These are phyloP conservation scores for Hygrophorus pudorinus DNA, from an alignment of 768 basidiomycete genomes.

Conservation along the genomic window DNA sequence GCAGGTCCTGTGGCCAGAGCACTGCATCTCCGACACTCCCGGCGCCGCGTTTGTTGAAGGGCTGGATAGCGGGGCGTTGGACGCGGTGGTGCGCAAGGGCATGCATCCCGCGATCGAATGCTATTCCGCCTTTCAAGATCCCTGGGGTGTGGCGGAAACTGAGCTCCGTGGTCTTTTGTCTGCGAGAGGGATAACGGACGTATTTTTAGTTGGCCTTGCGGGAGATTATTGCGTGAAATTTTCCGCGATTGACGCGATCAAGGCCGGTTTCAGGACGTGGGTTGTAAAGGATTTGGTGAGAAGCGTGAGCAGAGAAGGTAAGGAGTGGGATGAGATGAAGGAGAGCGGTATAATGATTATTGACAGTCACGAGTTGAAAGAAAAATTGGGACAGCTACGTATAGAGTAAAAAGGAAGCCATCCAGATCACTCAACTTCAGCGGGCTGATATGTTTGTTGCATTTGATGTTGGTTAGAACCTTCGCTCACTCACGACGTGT, in stretches of 20 bases:
- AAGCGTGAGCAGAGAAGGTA: slow-evolving; percentile 17
- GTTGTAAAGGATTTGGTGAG: slow-evolving; percentile 38
- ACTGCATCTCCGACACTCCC: slow-evolving; percentile 52
- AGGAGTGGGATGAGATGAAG: slow-evolving; percentile 28
- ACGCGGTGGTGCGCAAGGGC: slow-evolving; percentile 45
- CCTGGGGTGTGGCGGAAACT: slow-evolving; percentile 37
- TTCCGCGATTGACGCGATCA: slow-evolving; percentile 44
- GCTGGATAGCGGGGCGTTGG: slow-evolving; percentile 30
- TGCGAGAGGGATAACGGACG: slow-evolving; percentile 36
- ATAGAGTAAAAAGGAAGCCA: no score
- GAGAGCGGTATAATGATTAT: slow-evolving; percentile 24
- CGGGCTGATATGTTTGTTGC: no score
- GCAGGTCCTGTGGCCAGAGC: slow-evolving; percentile 74
- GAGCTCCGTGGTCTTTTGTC: slow-evolving; percentile 34
- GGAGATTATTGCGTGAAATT: slow-evolving; percentile 70
- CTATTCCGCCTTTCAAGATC: slow-evolving; percentile 72
- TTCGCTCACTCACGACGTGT: no score
- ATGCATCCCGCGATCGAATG: slow-evolving; percentile 52
- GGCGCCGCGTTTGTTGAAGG: slow-evolving; percentile 56
- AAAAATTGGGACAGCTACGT: slow-evolving; percentile 9
- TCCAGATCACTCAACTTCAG: no score
- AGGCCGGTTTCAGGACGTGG: slow-evolving; percentile 40
- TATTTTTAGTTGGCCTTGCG: slow-evolving; percentile 62
- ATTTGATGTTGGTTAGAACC: no score
- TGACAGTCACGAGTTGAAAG: slow-evolving; percentile 20